These are phyloP conservation scores for Colletotrichum tropicale DNA, from an alignment of 2,329 filamentous ascomycete genomes.

Conservation along the genomic window DNA sequence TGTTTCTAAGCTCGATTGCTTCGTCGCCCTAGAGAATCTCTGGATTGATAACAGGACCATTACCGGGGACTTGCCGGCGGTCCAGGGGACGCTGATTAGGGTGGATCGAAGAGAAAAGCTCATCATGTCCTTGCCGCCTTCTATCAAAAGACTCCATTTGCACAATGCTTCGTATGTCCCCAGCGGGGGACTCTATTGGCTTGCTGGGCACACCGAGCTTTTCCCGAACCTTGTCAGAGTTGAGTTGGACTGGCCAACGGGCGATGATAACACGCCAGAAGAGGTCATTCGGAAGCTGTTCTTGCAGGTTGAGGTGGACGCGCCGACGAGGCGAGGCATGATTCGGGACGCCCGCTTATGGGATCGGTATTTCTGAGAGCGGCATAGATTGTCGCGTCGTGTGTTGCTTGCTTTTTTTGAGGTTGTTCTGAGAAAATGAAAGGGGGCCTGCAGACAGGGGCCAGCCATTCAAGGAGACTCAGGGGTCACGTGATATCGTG, in stretches of 20 bases:
- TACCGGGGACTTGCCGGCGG: fast-evolving
- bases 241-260: not conserved
- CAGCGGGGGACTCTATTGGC: not conserved
- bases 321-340: not conserved
- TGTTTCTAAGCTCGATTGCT: not conserved
- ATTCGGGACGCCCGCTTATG: not conserved
- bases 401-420: not conserved
- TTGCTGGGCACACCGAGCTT: fast-evolving
- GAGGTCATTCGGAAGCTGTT: not conserved
- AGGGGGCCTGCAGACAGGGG: not conserved
- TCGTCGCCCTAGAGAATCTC: not conserved
- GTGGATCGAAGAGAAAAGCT: not conserved
- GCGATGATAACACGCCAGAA: not conserved
- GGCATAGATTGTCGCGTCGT: not conserved
- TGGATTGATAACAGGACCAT: not conserved
- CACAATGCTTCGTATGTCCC: not conserved
- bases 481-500: not conserved
- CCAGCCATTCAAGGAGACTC: no score
- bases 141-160: not conserved
- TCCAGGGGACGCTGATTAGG: not conserved
- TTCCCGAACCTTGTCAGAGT: not conserved
- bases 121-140: not conserved
- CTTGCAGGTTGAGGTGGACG: not conserved
- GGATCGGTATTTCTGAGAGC: not conserved
- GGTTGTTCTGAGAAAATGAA: not conserved